These are phyloP conservation scores for Trametes gibbosa DNA, from an alignment of 768 basidiomycete genomes.

Conservation along the genomic window DNA sequence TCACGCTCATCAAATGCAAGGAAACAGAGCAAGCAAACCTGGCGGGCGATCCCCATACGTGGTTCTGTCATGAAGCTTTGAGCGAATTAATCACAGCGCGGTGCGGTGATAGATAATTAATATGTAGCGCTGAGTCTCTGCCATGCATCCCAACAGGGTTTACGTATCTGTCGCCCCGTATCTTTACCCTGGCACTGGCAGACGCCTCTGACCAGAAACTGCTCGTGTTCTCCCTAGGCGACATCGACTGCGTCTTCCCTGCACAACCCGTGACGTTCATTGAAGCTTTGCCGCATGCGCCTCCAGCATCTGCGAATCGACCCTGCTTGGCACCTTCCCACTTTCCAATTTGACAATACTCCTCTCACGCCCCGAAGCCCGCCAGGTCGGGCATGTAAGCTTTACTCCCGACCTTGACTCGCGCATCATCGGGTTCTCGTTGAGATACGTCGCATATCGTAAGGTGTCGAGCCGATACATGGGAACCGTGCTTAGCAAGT, in stretches of 20 bases:
- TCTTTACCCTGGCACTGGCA: slow-evolving; percentile 40
- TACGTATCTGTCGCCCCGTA: slow-evolving; percentile 42
- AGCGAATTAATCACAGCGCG: too few species aligned
- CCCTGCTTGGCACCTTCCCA: slow-evolving; percentile 5
- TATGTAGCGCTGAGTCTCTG: slow-evolving; percentile 23
- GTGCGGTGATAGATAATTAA: slow-evolving; percentile 30
- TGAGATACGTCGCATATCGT: slow-evolving; percentile 22
- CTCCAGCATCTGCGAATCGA: slow-evolving; percentile 6
- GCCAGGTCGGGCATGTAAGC: slow-evolving; percentile 21
- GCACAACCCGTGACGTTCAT: neutral
- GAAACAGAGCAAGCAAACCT: slow-evolving; percentile 50
- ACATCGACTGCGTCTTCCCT: slow-evolving; percentile 1
- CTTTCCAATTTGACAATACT: slow-evolving; percentile 8
- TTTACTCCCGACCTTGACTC: slow-evolving; percentile 22
- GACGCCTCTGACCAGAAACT: slow-evolving; percentile 39
- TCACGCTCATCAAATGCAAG: slow-evolving; percentile 39
- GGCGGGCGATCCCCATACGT: slow-evolving; percentile 42
- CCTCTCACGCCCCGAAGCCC: slow-evolving; percentile 15
- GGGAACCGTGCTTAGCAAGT: slow-evolving; percentile 33
- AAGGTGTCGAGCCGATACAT: slow-evolving; percentile 12
- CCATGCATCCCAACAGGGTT: slow-evolving; percentile 39
- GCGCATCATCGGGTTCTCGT: slow-evolving; percentile 27
- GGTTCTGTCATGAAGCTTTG: too few species aligned
- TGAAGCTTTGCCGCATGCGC: neutral
- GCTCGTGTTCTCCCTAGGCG: slow-evolving; percentile 32